Conservation (phyloP, 352 stramenopile genomes). For the Aphanomyces invadans region DNA sequence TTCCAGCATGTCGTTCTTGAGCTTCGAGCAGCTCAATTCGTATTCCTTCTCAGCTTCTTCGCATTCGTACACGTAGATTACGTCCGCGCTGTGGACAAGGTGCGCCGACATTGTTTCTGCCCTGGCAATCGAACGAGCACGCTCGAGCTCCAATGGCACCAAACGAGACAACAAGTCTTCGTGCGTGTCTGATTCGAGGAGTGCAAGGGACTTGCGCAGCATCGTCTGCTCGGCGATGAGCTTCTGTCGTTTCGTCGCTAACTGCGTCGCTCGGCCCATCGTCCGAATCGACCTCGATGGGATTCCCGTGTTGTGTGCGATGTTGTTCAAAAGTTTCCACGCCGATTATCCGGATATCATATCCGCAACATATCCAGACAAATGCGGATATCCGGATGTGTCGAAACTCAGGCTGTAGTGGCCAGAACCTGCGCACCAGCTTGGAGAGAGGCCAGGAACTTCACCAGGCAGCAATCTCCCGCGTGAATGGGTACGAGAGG, state of each 20-base stretch:
- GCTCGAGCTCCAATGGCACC: constrained; percentile 37
- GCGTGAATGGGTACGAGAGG: no score
- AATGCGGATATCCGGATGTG: constrained; percentile 8
- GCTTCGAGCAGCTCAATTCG: constrained; percentile 61
- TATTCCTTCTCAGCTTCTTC: constrained; percentile 73
- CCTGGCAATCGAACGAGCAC: constrained; percentile 36
- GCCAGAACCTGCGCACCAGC: no score
- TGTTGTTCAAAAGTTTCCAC: constrained; percentile 1
- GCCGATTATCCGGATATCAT: neutral
- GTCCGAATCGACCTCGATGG: no score
- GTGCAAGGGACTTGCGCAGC: constrained; percentile 26
- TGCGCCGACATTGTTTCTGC: constrained; percentile 45
- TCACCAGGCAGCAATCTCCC: no score
- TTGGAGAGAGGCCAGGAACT: no score
- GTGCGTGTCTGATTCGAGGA: constrained; percentile 55
- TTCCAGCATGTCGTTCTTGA: constrained; percentile 77
- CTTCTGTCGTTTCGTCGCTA: constrained; percentile 36
- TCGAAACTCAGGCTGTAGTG: no score
- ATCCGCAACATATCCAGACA: neutral
- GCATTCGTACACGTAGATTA: constrained; percentile 78
- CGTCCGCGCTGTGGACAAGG: constrained; percentile 43
- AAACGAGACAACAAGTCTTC: constrained; percentile 52
- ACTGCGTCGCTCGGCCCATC: neutral
- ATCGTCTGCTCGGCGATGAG: constrained; percentile 59
- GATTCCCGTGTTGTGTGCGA: constrained; percentile 4